phyloP scores from a whole-genome alignment of 2,329 filamentous ascomycete genomes.

The Colletotrichum sp. region DNA sequence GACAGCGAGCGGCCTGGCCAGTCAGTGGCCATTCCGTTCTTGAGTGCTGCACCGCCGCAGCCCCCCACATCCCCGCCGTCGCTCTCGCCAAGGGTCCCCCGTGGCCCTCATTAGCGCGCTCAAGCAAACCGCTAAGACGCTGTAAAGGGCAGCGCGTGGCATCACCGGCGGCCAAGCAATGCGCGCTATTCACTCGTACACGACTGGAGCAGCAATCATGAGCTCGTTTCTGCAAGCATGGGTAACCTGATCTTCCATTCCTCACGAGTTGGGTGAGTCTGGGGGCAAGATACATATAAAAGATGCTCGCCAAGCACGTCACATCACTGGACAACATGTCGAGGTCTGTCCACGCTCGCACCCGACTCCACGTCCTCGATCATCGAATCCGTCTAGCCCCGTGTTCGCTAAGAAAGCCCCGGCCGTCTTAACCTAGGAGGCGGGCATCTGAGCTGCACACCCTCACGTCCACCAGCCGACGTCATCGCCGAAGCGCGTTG shows the following conservation, averaged over 20 bases:
- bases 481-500: slow-evolving; percentile 11
- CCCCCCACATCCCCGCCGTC: not conserved
- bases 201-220: not conserved
- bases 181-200: not conserved
- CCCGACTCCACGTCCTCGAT: not conserved
- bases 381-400: not conserved
- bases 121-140: not conserved
- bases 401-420: not conserved
- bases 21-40: not conserved
- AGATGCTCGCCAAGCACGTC: not conserved
- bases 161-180: not conserved
- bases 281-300: not conserved
- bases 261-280: not conserved
- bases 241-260: slow-evolving; percentile 4
- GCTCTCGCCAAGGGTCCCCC: slow-evolving; percentile 9
- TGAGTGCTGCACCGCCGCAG: not conserved
- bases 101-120: not conserved
- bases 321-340: not conserved
- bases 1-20: not conserved
- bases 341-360: not conserved
- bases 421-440: not conserved
- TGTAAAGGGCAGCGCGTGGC: not conserved
- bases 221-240: slow-evolving; percentile 4
- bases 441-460: not conserved
- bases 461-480: slow-evolving; percentile 4